Percentiles rank a stretch among this genome's conserved stretches.
These are phyloP conservation scores for Leccinum griseonigrum DNA, from an alignment of 1,284 basidiomycete genomes.

Conservation along the genomic window DNA sequence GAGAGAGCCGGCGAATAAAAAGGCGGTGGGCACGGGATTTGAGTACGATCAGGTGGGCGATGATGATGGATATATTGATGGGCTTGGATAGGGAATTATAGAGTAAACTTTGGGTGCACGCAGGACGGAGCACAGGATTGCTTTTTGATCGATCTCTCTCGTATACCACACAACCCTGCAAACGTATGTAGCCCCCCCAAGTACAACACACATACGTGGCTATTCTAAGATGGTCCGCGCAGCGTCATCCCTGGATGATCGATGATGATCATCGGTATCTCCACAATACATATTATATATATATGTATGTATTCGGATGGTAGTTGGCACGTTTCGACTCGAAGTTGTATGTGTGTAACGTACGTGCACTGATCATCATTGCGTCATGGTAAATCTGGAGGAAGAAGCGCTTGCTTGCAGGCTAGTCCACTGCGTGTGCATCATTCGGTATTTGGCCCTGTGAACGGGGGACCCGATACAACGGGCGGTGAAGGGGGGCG, in stretches of 20 bases:
- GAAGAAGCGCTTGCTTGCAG: neutral
- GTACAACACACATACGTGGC: neutral
- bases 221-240: slow-evolving; percentile 7
- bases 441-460: neutral
- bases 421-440: neutral
- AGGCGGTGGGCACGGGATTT: slow-evolving; percentile 2
- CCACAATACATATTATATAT: neutral
- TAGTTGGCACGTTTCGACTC: neutral
- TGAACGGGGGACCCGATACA: neutral
- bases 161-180: neutral
- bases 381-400: slow-evolving; percentile 9
- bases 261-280: neutral
- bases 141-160: slow-evolving; percentile 6
- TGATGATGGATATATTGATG: slow-evolving; percentile 3
- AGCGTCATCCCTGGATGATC: slow-evolving; percentile 11
- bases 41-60: neutral
- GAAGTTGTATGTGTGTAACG: neutral
- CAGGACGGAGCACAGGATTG: neutral
- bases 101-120: neutral
- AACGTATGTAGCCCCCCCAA: neutral
- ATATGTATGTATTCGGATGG: neutral
- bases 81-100: slow-evolving; percentile 5
- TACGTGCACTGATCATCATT: slow-evolving; percentile 3
- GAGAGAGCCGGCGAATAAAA: slow-evolving; percentile 10
- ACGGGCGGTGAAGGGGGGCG: neutral